A percentile compares a stretch with the other conserved stretches of the same genome.
Conservation (phyloP, 768 basidiomycete genomes). For the Pleurotus cornucopiae region DNA sequence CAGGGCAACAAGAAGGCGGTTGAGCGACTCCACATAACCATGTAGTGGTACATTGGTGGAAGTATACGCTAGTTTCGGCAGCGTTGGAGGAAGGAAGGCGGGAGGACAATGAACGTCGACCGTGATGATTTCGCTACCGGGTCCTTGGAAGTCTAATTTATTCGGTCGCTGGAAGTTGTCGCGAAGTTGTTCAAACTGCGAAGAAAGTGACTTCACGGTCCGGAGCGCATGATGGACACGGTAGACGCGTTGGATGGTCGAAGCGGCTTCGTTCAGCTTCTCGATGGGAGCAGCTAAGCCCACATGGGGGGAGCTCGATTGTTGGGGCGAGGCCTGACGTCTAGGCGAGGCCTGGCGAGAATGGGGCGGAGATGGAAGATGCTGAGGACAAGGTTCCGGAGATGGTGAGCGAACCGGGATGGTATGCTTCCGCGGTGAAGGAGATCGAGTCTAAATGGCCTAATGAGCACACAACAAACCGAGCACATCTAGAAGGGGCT, state of each 20-base stretch:
- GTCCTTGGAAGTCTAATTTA: conserved; percentile 41
- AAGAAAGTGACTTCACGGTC: conserved; percentile 33
- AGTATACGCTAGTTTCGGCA: conserved; percentile 55
- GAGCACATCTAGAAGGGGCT: too few relatives aligned
- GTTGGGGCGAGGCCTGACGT: conserved; percentile 1
- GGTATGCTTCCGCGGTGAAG: neutral
- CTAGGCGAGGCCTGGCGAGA: conserved; percentile 10
- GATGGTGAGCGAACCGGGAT: conserved; percentile 1
- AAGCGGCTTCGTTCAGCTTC: conserved; percentile 35
- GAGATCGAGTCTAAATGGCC: neutral
- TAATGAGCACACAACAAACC: neutral
- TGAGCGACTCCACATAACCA: conserved; percentile 57
- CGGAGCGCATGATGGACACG: conserved; percentile 39
- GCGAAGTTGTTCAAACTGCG: conserved; percentile 40
- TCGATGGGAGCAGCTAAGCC: conserved; percentile 21
- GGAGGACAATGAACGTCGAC: conserved; percentile 18
- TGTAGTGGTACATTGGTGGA: conserved; percentile 56
- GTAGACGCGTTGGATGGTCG: conserved; percentile 42
- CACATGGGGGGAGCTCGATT: conserved; percentile 11
- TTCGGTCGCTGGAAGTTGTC: conserved; percentile 38
- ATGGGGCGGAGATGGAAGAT: conserved; percentile 3
- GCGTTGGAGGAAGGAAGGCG: conserved; percentile 15
- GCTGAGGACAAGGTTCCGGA: neutral
- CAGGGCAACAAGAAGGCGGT: conserved; percentile 58
- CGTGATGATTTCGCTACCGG: conserved; percentile 23